Conservation (phyloP, 805 yeast species). For the Yamadazyma nakazawae region DNA sequence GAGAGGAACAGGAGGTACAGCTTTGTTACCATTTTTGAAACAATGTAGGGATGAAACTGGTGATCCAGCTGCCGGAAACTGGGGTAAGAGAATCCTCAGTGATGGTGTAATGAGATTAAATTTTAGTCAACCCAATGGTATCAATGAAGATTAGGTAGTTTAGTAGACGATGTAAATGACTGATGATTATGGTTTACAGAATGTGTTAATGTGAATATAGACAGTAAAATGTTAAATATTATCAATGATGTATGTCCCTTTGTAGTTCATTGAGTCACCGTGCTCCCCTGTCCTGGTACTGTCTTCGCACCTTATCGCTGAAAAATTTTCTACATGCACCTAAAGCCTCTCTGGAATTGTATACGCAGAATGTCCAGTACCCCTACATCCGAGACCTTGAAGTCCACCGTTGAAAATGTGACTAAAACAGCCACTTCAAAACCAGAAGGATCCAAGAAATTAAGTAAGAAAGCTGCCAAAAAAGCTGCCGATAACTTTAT, state of each 20-base stretch:
- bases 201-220: background rate
- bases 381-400: background rate
- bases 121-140: conserved; percentile 37
- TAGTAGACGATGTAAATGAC: background rate
- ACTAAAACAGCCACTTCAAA: background rate
- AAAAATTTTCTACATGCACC: conserved; percentile 6
- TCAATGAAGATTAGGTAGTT: conserved; percentile 35
- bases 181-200: background rate
- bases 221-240: background rate
- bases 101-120: conserved; percentile 48
- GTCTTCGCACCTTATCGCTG: conserved; percentile 6
- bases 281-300: background rate
- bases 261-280: too few species aligned
- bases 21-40: conserved; percentile 84
- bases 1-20: conserved; percentile 93
- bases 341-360: background rate
- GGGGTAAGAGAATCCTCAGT: conserved; percentile 77
- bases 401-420: background rate
- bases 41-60: conserved; percentile 97
- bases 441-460: conserved; percentile 14
- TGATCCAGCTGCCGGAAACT: conserved; percentile 84
- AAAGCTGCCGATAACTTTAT: conserved; percentile 51
- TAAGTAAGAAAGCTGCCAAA: conserved; percentile 13
- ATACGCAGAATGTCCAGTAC: conserved; percentile 6
- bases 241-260: too few species aligned